Evolutionary conservation across 208 protist species (phyloP).

Genomic region (Acanthamoeba healyi): DNA sequence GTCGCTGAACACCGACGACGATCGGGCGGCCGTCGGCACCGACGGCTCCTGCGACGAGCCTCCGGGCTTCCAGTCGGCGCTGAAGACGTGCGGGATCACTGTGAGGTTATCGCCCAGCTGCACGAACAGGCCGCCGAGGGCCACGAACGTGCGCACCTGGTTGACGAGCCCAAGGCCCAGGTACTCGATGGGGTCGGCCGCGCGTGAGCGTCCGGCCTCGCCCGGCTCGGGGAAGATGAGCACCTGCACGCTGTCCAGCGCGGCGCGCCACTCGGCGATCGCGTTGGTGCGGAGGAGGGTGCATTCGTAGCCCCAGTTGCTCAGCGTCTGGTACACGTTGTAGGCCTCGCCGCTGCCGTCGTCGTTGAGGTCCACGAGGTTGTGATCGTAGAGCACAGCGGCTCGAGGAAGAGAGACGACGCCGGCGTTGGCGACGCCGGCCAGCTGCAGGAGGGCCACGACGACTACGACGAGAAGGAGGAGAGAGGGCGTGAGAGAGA

Average conservation of each 20-base stretch:
- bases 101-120: conserved; percentile 33
- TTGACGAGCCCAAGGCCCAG: conserved; percentile 3
- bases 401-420: background rate
- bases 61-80: background rate
- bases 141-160: conserved; percentile 26
- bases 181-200: background rate
- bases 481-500: too few species aligned
- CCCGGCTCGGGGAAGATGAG: conserved; percentile 10
- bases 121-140: background rate
- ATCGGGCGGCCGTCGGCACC: background rate
- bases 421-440: background rate
- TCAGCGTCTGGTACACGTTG: conserved; percentile 14
- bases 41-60: conserved; percentile 7
- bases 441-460: background rate
- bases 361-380: background rate
- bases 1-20: background rate
- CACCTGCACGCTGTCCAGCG: background rate
- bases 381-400: background rate
- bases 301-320: background rate
- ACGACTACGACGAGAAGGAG: too few species aligned
- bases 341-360: conserved; percentile 47
- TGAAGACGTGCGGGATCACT: background rate
- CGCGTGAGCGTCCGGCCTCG: background rate
- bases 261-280: background rate
- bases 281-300: background rate